Conservation (phyloP, 805 yeast genomes). For the Candida patagonica region DNA sequence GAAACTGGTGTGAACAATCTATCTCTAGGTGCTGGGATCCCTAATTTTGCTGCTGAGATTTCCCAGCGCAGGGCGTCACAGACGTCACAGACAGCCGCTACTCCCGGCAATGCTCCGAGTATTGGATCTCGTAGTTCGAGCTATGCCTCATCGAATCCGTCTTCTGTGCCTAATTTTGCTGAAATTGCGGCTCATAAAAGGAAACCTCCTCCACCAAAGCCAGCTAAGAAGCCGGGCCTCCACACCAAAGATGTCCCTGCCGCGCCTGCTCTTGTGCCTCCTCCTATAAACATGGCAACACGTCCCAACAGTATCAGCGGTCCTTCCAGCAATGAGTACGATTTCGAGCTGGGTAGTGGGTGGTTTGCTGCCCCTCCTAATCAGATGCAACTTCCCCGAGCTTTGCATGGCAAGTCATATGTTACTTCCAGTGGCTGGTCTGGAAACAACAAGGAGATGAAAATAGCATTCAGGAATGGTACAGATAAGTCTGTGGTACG, state of each 20-base stretch:
- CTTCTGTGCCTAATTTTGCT: slow-evolving; percentile 1
- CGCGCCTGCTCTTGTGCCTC: slow-evolving; percentile 4
- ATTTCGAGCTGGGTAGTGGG: slow-evolving; percentile 16
- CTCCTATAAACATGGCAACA: slow-evolving; percentile 11
- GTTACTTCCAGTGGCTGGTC: slow-evolving; percentile 13
- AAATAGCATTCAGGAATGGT: slow-evolving; percentile 22
- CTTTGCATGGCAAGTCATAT: slow-evolving; percentile 20
- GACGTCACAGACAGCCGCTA: slow-evolving; percentile 10
- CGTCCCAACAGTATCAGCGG: slow-evolving; percentile 6
- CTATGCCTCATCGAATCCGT: not conserved
- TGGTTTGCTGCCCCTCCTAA: slow-evolving; percentile 20
- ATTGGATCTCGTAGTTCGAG: not conserved
- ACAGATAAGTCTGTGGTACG: slow-evolving; percentile 26
- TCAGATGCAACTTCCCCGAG: slow-evolving; percentile 20
- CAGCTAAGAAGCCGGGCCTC: slow-evolving; percentile 18
- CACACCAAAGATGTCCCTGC: slow-evolving; percentile 1
- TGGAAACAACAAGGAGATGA: slow-evolving; percentile 16
- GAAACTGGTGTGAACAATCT: not conserved
- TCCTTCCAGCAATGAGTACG: slow-evolving; percentile 1
- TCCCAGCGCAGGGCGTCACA: slow-evolving; percentile 16
- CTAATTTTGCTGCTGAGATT: slow-evolving; percentile 28
- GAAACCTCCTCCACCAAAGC: slow-evolving; percentile 19
- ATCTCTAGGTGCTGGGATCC: slow-evolving; percentile 8
- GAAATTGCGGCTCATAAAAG: slow-evolving; percentile 10
- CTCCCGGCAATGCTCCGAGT: slow-evolving; percentile 4